Evolutionary conservation across 148 eudicot species (phyloP), one percentile per base, ranked within the genome.

Genomic region (Heliosperma pusillum): DNA sequence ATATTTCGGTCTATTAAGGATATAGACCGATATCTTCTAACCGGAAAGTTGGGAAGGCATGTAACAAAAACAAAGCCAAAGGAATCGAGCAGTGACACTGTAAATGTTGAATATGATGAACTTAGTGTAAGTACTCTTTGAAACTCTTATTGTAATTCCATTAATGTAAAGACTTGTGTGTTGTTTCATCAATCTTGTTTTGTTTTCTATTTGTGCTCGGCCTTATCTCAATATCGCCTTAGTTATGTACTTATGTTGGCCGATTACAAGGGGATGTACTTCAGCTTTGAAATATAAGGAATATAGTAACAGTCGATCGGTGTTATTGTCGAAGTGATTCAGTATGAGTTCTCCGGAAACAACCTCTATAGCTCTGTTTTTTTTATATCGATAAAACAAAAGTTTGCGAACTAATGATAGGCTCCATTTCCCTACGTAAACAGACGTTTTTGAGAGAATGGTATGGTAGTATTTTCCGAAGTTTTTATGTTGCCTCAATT

Each of bases 1-100:
- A 62, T 83, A 63, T 88, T 89, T 74, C 88, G 86, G 62, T 88
- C 88, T 40, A 58, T 88, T 69, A 84, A 86, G 80, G 89, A 83
- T 72, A 77, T 76, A 27, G 80, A 81, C 25, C 87, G 86, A 1
- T 85, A 83, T 77, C 85, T 88, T 72, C 66, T 82, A 67, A 82
- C 86, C 70, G 89, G 89, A 56, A 81, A 82, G 55, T 57, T 82
- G 73, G 84, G 83, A 77, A 79, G 80, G 71, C 83, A 69, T 76
- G 86, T 84, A 69, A 73, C 76, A 52, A 87, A 83, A 83, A 52
- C 74, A 55, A 85, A 85, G 80, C 80, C 78, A 7, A 79, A 80
- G 76, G 80, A 77, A 36, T 61, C 24, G 65, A 74, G 67, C 59
- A 17, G 64, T 22, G 72, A 42, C n/a, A 50, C 47, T 47, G 53